Conservation (phyloP, 2,329 filamentous ascomycete species). For the Paecilomyces formosus region DNA sequence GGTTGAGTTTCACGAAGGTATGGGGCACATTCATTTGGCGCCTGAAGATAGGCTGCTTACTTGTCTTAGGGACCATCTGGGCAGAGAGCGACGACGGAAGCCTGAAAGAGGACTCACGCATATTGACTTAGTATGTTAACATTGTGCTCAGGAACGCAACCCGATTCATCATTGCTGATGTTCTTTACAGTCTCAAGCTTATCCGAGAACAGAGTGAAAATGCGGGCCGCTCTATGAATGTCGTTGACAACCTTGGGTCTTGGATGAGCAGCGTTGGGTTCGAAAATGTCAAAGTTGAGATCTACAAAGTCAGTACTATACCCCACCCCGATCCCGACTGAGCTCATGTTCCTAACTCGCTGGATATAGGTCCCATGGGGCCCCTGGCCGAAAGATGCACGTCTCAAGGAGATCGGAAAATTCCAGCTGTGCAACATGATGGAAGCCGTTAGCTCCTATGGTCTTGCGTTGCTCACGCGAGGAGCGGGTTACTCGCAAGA, state of each 20-base stretch:
- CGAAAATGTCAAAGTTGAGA: conserved; percentile 2
- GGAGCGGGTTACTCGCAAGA: neutral
- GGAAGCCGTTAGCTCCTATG: conserved; percentile 3
- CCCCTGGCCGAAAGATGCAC: conserved; percentile 6
- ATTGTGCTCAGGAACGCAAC: neutral
- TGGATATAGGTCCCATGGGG: conserved; percentile 3
- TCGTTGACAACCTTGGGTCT: conserved; percentile 4
- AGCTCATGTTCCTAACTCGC: neutral
- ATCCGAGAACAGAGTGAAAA: neutral
- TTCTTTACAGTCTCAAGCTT: neutral
- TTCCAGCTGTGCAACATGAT: conserved; percentile 2
- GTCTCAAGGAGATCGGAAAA: conserved; percentile 4
- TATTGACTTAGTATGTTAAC: neutral
- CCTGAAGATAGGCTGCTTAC: neutral
- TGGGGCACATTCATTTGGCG: neutral
- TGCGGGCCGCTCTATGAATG: conserved; percentile 3
- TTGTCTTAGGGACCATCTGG: neutral
- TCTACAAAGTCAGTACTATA: conserved; percentile 1
- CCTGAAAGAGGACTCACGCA: neutral
- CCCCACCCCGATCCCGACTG: neutral
- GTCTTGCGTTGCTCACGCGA: conserved; percentile 3
- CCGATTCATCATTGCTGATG: neutral
- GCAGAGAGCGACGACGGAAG: neutral
- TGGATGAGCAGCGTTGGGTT: conserved; percentile 6
- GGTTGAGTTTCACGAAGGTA: neutral